Base-by-base conservation (phyloP, 2,329 filamentous ascomycete species). In the Calonectria multiphialidica region DNA sequence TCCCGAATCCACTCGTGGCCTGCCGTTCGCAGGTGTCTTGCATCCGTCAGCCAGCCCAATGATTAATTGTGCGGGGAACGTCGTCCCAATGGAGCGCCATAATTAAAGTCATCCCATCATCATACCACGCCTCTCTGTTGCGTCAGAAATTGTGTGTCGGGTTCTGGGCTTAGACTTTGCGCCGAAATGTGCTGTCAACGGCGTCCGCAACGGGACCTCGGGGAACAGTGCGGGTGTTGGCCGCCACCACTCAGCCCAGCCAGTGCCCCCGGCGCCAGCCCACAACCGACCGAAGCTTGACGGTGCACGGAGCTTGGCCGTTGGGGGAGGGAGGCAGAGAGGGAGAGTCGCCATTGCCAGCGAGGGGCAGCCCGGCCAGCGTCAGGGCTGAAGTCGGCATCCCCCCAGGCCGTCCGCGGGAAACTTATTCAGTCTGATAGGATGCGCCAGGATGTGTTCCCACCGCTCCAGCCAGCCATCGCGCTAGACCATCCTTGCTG, bases 61-160 rank as follows among this genome's bases (percentile, higher is more conserved):
- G 53, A 59, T 59, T 35, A 40, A 59, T 10, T 59, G 13, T 59
- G 53, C 35, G 53, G 53, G 53, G 53, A 59, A 59, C 30, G 25
- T 23, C 35, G 53, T 25, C 33, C 35, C 53, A 59, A 59, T 59
- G 33, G 33, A 59, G 53, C 21, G 16, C 33, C 53, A 59, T 59
- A 59, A 59, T 59, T 59, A 59, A 59, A 59, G 53, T 59, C 53
- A 59, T 59, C 53, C 53, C 53, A 59, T 37, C 21, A 59, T 59
- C 53, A 59, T 59, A 59, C 53, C 53, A 59, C 53, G 53, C 53
- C 53, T 59, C 53, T 23, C 21, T 13, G 33, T 28, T 59, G 53
- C 53, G 33, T 59, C 53, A 59, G 53, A 35, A 59, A 40, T 30
- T 30, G 28, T 33, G 33, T 59, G 53, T 23, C 53, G 33, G 53